Percentiles rank a stretch among this genome's conserved stretches.
Conservation (phyloP, 345 rosid genomes). For the Isatis tinctoria region DNA sequence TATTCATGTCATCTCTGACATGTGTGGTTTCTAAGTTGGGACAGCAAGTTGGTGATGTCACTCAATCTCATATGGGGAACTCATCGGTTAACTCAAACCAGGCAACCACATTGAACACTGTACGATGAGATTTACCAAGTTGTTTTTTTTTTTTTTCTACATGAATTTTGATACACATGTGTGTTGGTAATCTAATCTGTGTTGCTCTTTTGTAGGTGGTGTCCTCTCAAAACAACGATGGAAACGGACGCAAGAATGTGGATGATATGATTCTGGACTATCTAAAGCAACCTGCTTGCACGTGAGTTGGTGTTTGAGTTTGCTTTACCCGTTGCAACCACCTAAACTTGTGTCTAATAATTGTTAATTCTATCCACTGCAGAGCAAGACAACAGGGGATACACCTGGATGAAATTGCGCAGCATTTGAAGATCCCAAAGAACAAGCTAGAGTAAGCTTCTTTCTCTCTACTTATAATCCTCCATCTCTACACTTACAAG, state of each 20-base stretch:
- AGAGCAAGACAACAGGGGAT: conserved; percentile 77
- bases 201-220: conserved; percentile 39
- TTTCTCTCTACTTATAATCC: neutral
- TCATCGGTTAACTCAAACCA: conserved; percentile 36
- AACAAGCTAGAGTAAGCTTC: conserved; percentile 70
- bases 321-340: neutral
- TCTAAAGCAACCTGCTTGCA: conserved; percentile 67
- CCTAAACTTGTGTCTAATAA: neutral
- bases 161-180: conserved; percentile 10
- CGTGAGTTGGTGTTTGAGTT: conserved; percentile 45
- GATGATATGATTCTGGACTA: conserved; percentile 62
- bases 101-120: conserved; percentile 44
- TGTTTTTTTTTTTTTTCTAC: neutral
- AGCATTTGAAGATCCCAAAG: conserved; percentile 66
- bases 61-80: conserved; percentile 41
- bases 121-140: conserved; percentile 24
- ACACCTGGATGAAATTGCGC: conserved; percentile 71
- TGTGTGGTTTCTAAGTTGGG: conserved; percentile 12
- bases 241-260: conserved; percentile 57
- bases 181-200: neutral
- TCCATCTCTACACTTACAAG: neutral
- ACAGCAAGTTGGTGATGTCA: conserved; percentile 34
- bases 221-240: conserved; percentile 35
- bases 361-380: conserved; percentile 14
- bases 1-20: neutral